A percentile compares a stretch with the other conserved stretches of the same genome.
phyloP scores from a whole-genome alignment of 257 asterid genomes.

The Penstemon newberryi region DNA sequence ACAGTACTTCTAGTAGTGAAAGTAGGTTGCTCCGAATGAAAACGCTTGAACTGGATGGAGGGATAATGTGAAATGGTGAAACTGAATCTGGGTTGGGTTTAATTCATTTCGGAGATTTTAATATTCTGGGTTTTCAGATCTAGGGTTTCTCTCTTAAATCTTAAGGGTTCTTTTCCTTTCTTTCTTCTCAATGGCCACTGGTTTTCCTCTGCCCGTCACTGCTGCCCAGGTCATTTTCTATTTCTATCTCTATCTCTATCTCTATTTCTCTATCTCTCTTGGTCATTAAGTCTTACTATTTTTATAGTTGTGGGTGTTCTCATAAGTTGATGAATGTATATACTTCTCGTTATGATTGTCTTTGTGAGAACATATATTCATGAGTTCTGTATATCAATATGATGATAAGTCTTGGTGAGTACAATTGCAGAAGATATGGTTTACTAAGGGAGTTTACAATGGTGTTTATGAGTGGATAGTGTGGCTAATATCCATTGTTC shows the following conservation, averaged over 20 bases:
- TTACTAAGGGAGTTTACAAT: background rate
- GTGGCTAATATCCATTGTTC: conserved; percentile 3
- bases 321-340: background rate
- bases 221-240: conserved; percentile 71
- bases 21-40: no score
- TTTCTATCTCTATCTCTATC: conserved; percentile 20
- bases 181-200: conserved; percentile 54
- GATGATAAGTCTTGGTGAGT: conserved; percentile 4
- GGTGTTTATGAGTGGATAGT: conserved; percentile 20
- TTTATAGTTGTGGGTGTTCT: conserved; percentile 1
- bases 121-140: conserved; percentile 55
- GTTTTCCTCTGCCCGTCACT: conserved; percentile 74
- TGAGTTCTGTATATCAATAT: background rate
- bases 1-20: background rate
- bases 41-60: background rate
- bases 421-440: background rate
- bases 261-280: background rate
- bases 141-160: conserved; percentile 47
- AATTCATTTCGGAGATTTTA: conserved; percentile 45
- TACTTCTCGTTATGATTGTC: background rate
- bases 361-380: background rate
- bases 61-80: conserved; percentile 37
- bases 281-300: conserved; percentile 15
- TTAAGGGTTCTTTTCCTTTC: conserved; percentile 16
- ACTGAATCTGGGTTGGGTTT: conserved; percentile 30